These are phyloP conservation scores for Tricholomella constricta DNA, from an alignment of 768 basidiomycete species.

Conservation along the genomic window DNA sequence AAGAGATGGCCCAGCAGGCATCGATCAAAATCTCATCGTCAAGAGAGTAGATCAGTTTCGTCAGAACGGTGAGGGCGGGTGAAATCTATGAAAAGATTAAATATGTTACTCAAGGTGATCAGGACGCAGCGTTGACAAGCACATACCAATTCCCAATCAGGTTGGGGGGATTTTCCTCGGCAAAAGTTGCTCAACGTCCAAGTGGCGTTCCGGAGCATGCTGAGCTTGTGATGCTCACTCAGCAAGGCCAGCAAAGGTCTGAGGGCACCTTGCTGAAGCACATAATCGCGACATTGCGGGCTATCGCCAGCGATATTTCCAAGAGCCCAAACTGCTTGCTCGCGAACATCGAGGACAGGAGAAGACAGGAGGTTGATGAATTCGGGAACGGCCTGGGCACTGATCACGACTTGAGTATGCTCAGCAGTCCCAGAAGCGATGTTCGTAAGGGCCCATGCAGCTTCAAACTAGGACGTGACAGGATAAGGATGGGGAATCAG, in stretches of 20 bases:
- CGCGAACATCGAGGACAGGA: slow-evolving; percentile 93
- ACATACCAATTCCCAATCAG: slow-evolving; percentile 93
- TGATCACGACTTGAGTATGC: slow-evolving; percentile 97
- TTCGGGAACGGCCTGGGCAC: slow-evolving; percentile 90
- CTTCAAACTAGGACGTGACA: slow-evolving; percentile 72
- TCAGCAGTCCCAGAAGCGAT: slow-evolving; percentile 98
- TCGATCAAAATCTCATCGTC: slow-evolving; percentile 99
- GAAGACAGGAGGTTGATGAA: slow-evolving; percentile 97
- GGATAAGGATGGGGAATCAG: slow-evolving; percentile 4
- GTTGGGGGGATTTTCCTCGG: slow-evolving; percentile 96
- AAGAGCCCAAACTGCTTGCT: slow-evolving; percentile 99
- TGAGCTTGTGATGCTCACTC: slow-evolving; percentile 97
- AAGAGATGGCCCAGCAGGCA: slow-evolving; percentile 99
- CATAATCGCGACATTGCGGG: slow-evolving; percentile 95
- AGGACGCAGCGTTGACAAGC: slow-evolving; percentile 25
- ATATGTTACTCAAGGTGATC: slow-evolving; percentile 18
- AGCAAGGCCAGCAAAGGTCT: slow-evolving; percentile 86
- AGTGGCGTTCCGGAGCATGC: slow-evolving; percentile 97
- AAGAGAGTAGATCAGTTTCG: slow-evolving; percentile 97
- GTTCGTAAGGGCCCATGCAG: slow-evolving; percentile 97
- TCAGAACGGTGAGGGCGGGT: slow-evolving; percentile 93
- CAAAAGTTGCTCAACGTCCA: slow-evolving; percentile 99
- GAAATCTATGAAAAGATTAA: slow-evolving; percentile 70
- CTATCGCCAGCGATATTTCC: slow-evolving; percentile 99
- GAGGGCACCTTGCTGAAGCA: slow-evolving; percentile 90